phyloP scores from a whole-genome alignment of 2,329 filamentous ascomycete species.

The Reticulascus tulasneorum region DNA sequence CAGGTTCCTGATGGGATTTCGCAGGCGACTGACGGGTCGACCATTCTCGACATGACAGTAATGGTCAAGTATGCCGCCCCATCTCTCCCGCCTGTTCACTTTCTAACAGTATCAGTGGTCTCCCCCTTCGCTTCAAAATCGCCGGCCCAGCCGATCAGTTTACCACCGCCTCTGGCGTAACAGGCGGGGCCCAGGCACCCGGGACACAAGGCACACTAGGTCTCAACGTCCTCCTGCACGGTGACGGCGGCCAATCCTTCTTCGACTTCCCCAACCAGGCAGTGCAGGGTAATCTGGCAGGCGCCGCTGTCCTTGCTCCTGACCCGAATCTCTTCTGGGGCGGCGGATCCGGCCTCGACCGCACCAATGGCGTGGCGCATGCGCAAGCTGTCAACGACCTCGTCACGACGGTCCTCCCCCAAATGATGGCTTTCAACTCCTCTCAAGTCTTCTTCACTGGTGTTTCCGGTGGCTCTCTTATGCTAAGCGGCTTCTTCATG shows the following conservation, averaged over 20 bases:
- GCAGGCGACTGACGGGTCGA: conserved; percentile 48
- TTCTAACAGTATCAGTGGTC: conserved; percentile 32
- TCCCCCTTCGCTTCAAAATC: conserved; percentile 53
- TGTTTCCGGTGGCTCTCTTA: conserved; percentile 50
- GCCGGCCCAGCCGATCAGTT: conserved; percentile 52
- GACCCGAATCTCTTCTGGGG: conserved; percentile 56
- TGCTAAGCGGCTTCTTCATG: conserved; percentile 55
- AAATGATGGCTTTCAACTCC: conserved; percentile 49
- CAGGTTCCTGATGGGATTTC: conserved; percentile 31
- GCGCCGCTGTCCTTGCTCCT: conserved; percentile 50
- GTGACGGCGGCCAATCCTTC: conserved; percentile 56
- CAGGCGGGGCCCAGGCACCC: conserved; percentile 18
- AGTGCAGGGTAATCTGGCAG: conserved; percentile 46
- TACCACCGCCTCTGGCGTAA: conserved; percentile 42
- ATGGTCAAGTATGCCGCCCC: conserved; percentile 42
- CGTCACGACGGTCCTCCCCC: conserved; percentile 43
- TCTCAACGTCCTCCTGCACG: conserved; percentile 55
- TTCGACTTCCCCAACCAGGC: conserved; percentile 55
- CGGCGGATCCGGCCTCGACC: conserved; percentile 45
- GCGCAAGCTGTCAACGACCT: conserved; percentile 52
- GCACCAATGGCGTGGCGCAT: conserved; percentile 53
- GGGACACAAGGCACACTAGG: conserved; percentile 34
- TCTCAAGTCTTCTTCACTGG: conserved; percentile 54
- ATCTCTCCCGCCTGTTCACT: background rate
- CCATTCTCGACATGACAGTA: conserved; percentile 51